Conservation (phyloP, 2,329 filamentous ascomycete genomes). For the Trichoderma endophyticum region DNA sequence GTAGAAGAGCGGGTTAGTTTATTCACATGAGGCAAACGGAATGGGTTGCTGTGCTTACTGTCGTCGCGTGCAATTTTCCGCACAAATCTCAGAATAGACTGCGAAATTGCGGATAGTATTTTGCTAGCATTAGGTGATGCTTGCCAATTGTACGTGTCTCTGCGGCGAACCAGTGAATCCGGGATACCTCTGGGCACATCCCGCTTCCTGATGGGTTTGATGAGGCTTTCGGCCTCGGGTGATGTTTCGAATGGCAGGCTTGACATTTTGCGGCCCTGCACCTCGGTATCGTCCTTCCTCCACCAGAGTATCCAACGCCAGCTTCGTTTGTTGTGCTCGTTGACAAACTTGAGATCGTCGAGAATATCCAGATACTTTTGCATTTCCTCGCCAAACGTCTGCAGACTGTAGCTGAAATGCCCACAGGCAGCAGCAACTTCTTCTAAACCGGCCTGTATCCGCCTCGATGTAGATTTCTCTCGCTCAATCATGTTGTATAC, state of each 20-base stretch:
- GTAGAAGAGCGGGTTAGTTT: not conserved
- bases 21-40: not conserved
- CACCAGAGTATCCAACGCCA: slow-evolving; percentile 84
- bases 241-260: slow-evolving; percentile 23
- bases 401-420: slow-evolving; percentile 83
- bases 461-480: slow-evolving; percentile 59
- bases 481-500: slow-evolving; percentile 74
- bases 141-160: slow-evolving; percentile 49
- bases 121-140: slow-evolving; percentile 41
- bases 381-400: slow-evolving; percentile 85
- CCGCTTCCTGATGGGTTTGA: slow-evolving; percentile 44
- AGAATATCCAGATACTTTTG: slow-evolving; percentile 73
- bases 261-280: slow-evolving; percentile 16
- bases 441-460: slow-evolving; percentile 80
- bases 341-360: slow-evolving; percentile 72
- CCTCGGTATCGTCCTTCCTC: slow-evolving; percentile 33
- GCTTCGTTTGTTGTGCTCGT: slow-evolving; percentile 56
- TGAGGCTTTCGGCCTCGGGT: slow-evolving; percentile 36
- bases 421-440: slow-evolving; percentile 90
- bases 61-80: slow-evolving; percentile 48
- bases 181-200: slow-evolving; percentile 49
- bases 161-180: slow-evolving; percentile 43
- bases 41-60: slow-evolving; percentile 33
- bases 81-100: slow-evolving; percentile 39
- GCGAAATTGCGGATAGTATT: slow-evolving; percentile 40